Percentiles rank a stretch among this genome's conserved stretches.
These are phyloP conservation scores for Chaetomium strumarium DNA, from an alignment of 2,329 filamentous ascomycete genomes.

Conservation along the genomic window DNA sequence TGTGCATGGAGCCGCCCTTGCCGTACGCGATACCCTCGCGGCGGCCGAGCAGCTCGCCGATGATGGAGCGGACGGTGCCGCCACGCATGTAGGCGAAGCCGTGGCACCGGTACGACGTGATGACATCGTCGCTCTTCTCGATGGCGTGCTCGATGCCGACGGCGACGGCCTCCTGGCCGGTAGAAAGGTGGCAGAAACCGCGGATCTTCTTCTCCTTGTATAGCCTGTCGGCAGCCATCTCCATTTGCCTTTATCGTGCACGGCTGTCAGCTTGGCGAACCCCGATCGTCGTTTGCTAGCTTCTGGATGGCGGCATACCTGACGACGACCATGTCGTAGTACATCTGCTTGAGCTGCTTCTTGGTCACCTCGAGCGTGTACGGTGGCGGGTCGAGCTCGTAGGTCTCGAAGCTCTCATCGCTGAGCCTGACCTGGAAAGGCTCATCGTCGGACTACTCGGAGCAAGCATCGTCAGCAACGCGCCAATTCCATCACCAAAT, in stretches of 20 bases:
- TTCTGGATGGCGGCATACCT: constrained; percentile 57
- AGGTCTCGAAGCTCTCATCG: constrained; percentile 99
- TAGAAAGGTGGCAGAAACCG: constrained; percentile 98
- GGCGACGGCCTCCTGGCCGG: constrained; percentile 94
- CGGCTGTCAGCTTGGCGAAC: background rate
- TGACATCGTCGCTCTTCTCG: constrained; percentile 84
- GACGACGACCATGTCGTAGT: constrained; percentile 92
- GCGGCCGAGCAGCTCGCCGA: constrained; percentile 90
- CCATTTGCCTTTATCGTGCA: constrained; percentile 71
- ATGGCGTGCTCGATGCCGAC: constrained; percentile 96
- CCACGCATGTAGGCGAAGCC: constrained; percentile 97
- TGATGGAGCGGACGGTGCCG: constrained; percentile 82
- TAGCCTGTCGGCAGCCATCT: constrained; percentile 96
- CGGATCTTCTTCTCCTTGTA: constrained; percentile 99
- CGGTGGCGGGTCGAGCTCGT: constrained; percentile 92
- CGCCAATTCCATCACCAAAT: background rate
- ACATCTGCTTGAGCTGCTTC: constrained; percentile 98
- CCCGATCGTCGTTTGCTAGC: background rate
- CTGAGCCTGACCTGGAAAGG: constrained; percentile 87
- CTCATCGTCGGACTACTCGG: constrained; percentile 80
- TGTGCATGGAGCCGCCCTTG: constrained; percentile 99
- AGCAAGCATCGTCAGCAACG: constrained; percentile 9
- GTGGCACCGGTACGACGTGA: constrained; percentile 98
- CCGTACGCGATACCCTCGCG: constrained; percentile 96
- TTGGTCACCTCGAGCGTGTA: constrained; percentile 94